Conservation (phyloP, 257 asterid species). For the Catharanthus roseus region DNA sequence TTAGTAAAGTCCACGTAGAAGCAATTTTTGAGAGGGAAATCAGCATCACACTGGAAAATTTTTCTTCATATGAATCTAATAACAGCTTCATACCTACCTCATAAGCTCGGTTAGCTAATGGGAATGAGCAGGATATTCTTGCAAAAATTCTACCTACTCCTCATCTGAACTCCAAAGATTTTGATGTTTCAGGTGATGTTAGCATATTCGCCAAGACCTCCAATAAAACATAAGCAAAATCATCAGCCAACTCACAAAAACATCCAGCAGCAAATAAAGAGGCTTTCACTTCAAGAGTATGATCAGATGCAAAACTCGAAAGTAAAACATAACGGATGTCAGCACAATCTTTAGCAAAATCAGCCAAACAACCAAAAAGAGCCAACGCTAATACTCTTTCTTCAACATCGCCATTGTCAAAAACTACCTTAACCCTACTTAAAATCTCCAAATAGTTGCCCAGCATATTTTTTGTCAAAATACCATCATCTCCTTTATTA, state of each 20-base stretch:
- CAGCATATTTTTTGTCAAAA: constrained; percentile 44
- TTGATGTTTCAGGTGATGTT: constrained; percentile 39
- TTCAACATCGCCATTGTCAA: constrained; percentile 64
- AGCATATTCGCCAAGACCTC: constrained; percentile 53
- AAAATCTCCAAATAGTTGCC: constrained; percentile 63
- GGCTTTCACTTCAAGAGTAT: constrained; percentile 65
- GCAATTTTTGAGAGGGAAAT: constrained; percentile 33
- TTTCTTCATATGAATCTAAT: too few species aligned
- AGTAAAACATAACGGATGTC: constrained; percentile 57
- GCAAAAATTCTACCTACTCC: constrained; percentile 49
- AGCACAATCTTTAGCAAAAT: constrained; percentile 49
- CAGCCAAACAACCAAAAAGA: constrained; percentile 82
- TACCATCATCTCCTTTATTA: constrained; percentile 10
- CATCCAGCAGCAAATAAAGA: constrained; percentile 78
- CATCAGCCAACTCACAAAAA: constrained; percentile 61
- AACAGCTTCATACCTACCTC: too few species aligned
- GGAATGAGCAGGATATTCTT: constrained; percentile 38
- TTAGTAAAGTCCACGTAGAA: constrained; percentile 60
- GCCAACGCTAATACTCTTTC: constrained; percentile 57
- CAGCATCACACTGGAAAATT: too few species aligned
- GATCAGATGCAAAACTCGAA: constrained; percentile 54
- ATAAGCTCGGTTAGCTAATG: constrained; percentile 53
- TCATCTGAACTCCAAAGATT: constrained; percentile 46
- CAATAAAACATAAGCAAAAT: constrained; percentile 67
- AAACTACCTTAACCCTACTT: constrained; percentile 68